Evolutionary conservation across 805 yeast species (phyloP).

Genomic region (Candida wancherniae): DNA sequence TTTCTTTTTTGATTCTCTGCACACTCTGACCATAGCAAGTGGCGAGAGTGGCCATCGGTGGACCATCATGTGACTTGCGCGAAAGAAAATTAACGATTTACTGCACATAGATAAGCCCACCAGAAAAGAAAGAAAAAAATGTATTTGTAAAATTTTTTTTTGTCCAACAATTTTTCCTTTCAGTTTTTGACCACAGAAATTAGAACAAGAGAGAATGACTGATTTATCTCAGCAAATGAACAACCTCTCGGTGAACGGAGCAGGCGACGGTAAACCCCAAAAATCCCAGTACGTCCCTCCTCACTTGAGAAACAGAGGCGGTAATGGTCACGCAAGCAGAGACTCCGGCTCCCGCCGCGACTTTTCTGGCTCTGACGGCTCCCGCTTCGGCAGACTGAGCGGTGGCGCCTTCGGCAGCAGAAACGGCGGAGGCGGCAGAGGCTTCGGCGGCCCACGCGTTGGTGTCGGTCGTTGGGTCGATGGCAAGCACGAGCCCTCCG

Average conservation of each 20-base stretch:
- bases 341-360: slow-evolving; percentile 20
- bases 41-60: too few species aligned
- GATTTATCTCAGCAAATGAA: slow-evolving; percentile 55
- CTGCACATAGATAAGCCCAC: too few species aligned
- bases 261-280: slow-evolving; percentile 21
- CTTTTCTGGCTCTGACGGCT: slow-evolving; percentile 13
- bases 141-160: too few species aligned
- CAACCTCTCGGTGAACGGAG: slow-evolving; percentile 47
- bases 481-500: slow-evolving; percentile 85
- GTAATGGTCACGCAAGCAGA: slow-evolving; percentile 28
- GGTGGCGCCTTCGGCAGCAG: slow-evolving; percentile 32
- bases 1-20: too few species aligned
- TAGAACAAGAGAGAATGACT: slow-evolving; percentile 40
- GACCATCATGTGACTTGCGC: too few species aligned
- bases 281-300: slow-evolving; percentile 27
- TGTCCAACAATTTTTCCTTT: too few species aligned
- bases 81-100: too few species aligned
- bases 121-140: too few species aligned
- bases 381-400: slow-evolving; percentile 20
- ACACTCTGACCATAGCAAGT: too few species aligned
- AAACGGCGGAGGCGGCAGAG: slow-evolving; percentile 19
- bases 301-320: slow-evolving; percentile 31
- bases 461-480: slow-evolving; percentile 81
- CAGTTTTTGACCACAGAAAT: too few species aligned
- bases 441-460: slow-evolving; percentile 34